phyloP scores from a whole-genome alignment of 352 stramenopile genomes.

The Phytophthora fragariae region DNA sequence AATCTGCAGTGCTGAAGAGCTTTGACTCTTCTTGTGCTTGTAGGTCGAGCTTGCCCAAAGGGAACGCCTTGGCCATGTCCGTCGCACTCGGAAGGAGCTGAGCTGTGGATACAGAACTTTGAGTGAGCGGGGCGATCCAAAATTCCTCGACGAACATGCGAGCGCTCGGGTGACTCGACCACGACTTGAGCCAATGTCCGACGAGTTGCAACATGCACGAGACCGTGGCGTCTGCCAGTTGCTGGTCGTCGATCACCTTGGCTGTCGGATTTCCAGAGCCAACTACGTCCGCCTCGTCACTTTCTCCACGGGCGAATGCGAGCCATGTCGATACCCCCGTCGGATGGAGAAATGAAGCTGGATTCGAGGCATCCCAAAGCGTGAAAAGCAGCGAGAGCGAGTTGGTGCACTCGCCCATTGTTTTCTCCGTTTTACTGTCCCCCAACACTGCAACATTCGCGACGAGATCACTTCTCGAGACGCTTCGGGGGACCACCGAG shows the following conservation, averaged over 20 bases:
- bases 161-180: conserved; percentile 55
- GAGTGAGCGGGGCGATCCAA: conserved; percentile 45
- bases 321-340: conserved; percentile 41
- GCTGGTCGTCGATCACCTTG: conserved; percentile 23
- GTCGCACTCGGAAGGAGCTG: conserved; percentile 25
- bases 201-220: conserved; percentile 53
- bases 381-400: conserved; percentile 43
- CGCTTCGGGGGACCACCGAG: conserved; percentile 30
- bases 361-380: conserved; percentile 52
- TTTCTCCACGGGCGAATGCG: conserved; percentile 27
- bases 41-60: conserved; percentile 11
- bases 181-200: conserved; percentile 63
- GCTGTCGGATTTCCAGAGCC: conserved; percentile 17
- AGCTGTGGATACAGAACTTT: conserved; percentile 6
- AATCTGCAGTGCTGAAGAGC: conserved; percentile 26
- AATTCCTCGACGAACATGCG: conserved; percentile 60
- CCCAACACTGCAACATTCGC: conserved; percentile 39
- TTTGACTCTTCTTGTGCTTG: not conserved
- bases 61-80: conserved; percentile 31
- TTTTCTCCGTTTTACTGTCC: conserved; percentile 1
- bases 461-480: conserved; percentile 38
- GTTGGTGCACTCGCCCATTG: conserved; percentile 39
- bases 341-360: conserved; percentile 48
- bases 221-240: conserved; percentile 23
- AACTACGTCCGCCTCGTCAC: conserved; percentile 23